Base-by-base conservation (phyloP, 495 filamentous ascomycete species). In the Elaphomyces granulatus region DNA sequence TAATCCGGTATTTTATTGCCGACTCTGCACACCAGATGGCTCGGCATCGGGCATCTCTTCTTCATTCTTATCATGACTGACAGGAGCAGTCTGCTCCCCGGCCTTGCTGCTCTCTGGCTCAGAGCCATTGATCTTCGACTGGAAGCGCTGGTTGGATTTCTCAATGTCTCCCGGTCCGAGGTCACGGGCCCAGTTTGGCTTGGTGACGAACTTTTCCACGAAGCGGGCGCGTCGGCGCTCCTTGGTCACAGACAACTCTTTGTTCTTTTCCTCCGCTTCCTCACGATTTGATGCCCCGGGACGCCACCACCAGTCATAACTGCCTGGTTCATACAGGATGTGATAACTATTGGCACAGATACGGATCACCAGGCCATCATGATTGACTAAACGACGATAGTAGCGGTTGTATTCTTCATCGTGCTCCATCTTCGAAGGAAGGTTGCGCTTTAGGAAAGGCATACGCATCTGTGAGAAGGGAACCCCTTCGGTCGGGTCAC, bases 401-500 rank as follows among this genome's bases (percentile, higher is more conserved):
- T 51, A 61, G 9, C 59, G 60, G 41, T 63, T 60, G 46, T 66
- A 66, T 42, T 68, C 67, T 41, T 66, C 67, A 32, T 67, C 61
- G 26, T 66, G 60, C 30, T 66, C 64, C 9, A 67, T 53, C 32
- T 71, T 70, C 14, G 68, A 60, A 0, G 78, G 76, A 15, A 87
- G 66, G 59, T 81, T 90, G 43, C 85, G 81, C 46, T 78, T 74
- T 8, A 92, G 58, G 66, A 67, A 84, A 34, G 67, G 78, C 60
- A 69, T 77, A 62, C 53, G 67, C 50, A 92, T 66, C 15, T 71
- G 69, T 4, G 67, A 67, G 31, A 77, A 68, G 4, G 69, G 63
- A 4, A 95, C 69, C 19, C 83, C 83, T 58, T 99, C 92, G 10
- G 92, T 99, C 4, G 80, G 82, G 42, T 92, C 87, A 32, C 85